phyloP scores from a whole-genome alignment of 257 asterid species.

The Nyctanthes arbortristis region DNA sequence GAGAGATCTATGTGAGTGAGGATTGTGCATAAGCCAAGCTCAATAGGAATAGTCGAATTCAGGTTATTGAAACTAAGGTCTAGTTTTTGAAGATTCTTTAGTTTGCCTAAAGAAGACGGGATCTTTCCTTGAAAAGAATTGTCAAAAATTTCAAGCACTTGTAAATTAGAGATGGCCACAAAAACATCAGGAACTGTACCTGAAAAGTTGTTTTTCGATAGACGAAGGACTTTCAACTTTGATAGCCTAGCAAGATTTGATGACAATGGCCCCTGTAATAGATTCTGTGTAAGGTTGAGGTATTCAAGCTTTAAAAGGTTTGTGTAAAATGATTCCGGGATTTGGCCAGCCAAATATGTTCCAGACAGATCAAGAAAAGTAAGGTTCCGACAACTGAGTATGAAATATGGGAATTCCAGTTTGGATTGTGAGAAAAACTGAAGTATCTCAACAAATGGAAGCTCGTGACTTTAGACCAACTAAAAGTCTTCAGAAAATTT shows the following conservation, averaged over 20 bases:
- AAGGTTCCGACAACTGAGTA: constrained; percentile 49
- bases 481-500: constrained; percentile 50
- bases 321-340: constrained; percentile 55
- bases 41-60: constrained; percentile 45
- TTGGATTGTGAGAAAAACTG: constrained; percentile 49
- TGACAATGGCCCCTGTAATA: constrained; percentile 54
- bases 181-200: constrained; percentile 49
- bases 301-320: constrained; percentile 49
- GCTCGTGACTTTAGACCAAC: constrained; percentile 53
- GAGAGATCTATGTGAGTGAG: constrained; percentile 38
- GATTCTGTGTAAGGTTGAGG: constrained; percentile 46
- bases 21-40: constrained; percentile 46
- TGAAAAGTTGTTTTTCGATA: no score
- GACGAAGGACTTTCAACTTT: no score
- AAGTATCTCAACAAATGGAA: constrained; percentile 52
- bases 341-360: constrained; percentile 50
- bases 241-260: constrained; percentile 31
- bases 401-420: constrained; percentile 55
- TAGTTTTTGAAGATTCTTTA: constrained; percentile 30
- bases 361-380: constrained; percentile 59
- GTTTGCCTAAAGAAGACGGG: constrained; percentile 41
- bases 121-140: constrained; percentile 55
- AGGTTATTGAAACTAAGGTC: constrained; percentile 34
- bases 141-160: constrained; percentile 39
- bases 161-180: constrained; percentile 39